Percentiles rank a stretch among this genome's conserved stretches.
Evolutionary conservation across 306 rosid species (phyloP).

Genomic region (Prunus kanzakura): DNA sequence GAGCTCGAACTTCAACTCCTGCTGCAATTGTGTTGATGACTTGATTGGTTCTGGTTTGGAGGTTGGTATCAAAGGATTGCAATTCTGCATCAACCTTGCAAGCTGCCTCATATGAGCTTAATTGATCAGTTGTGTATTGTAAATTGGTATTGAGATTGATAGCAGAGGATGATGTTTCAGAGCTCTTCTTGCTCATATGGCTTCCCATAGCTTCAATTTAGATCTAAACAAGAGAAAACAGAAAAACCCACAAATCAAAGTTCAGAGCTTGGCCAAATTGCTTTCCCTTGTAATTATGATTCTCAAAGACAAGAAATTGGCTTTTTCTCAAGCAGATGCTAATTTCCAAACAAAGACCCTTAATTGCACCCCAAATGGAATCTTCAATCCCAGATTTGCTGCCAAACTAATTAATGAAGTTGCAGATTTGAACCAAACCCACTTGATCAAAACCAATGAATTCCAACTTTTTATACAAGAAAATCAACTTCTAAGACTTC

Average conservation of each 20-base stretch:
- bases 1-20: constrained; percentile 84
- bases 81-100: constrained; percentile 69
- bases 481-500: background rate
- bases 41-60: constrained; percentile 71
- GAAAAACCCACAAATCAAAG: constrained; percentile 26
- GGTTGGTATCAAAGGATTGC: constrained; percentile 65
- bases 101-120: constrained; percentile 79
- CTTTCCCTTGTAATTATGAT: no score
- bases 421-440: constrained; percentile 12
- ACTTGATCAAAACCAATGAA: constrained; percentile 13
- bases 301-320: no score
- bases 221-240: constrained; percentile 21
- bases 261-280: background rate
- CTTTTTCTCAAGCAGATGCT: no score
- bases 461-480: constrained; percentile 2
- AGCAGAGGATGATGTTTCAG: constrained; percentile 31
- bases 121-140: constrained; percentile 53
- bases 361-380: constrained; percentile 1
- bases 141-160: constrained; percentile 32
- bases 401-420: background rate
- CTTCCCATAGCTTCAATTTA: constrained; percentile 60
- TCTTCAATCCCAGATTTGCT: constrained; percentile 5
- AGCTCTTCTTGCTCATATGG: constrained; percentile 66
- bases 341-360: background rate
- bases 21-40: constrained; percentile 73